These are phyloP conservation scores for Suillus hirtellus DNA, from an alignment of 768 basidiomycete genomes.

Conservation along the genomic window DNA sequence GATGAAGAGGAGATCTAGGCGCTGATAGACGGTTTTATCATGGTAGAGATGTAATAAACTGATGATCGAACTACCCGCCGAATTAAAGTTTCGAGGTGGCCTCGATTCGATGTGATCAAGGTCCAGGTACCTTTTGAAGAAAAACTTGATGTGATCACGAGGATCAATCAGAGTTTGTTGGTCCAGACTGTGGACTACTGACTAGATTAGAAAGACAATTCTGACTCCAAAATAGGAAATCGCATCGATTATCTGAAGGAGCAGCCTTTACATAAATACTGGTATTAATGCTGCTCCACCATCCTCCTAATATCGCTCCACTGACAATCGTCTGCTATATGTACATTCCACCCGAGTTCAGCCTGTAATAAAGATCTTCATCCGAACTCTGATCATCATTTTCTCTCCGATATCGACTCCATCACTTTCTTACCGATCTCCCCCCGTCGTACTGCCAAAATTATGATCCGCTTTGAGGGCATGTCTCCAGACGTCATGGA, in stretches of 20 bases:
- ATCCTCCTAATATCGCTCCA: conserved; percentile 12
- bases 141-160: conserved; percentile 2
- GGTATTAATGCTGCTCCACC: conserved; percentile 13
- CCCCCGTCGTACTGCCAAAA: conserved; percentile 6
- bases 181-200: conserved; percentile 2
- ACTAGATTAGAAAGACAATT: neutral
- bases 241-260: conserved; percentile 29
- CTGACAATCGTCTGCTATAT: neutral
- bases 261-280: neutral
- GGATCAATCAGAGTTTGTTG: neutral
- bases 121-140: neutral
- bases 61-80: neutral
- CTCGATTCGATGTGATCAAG: neutral
- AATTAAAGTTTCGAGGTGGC: neutral
- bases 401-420: conserved; percentile 7
- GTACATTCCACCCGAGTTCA: conserved; percentile 1
- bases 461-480: conserved; percentile 79
- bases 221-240: conserved; percentile 27
- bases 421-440: conserved; percentile 1
- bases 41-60: too few species aligned
- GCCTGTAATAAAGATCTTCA: neutral
- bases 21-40: neutral
- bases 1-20: neutral
- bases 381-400: conserved; percentile 10
- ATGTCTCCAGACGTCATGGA: conserved; percentile 76